Evolutionary conservation across 345 rosid genomes (phyloP).

Genomic region (Populus ilicifolia): DNA sequence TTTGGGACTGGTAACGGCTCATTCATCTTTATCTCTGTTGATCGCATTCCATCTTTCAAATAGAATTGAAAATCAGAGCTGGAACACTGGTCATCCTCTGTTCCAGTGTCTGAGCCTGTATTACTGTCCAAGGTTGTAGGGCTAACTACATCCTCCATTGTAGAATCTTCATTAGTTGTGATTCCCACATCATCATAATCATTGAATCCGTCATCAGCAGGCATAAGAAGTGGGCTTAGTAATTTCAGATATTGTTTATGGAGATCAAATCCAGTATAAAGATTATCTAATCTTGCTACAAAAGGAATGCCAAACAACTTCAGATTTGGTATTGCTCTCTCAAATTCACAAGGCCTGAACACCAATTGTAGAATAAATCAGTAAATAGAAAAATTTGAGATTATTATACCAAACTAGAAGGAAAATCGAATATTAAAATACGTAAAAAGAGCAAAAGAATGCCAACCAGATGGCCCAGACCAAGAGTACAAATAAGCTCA

Average conservation of each 20-base stretch:
- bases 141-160: slow-evolving; percentile 33
- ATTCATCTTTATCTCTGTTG: slow-evolving; percentile 18
- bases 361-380: slow-evolving; percentile 9
- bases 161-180: slow-evolving; percentile 33
- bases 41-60: not conserved
- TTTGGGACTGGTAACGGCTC: slow-evolving; percentile 1
- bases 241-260: slow-evolving; percentile 18
- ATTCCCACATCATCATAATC: slow-evolving; percentile 30
- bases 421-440: not conserved
- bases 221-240: slow-evolving; percentile 19
- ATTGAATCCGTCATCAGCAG: slow-evolving; percentile 18
- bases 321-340: slow-evolving; percentile 4
- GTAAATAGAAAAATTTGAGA: not conserved
- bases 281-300: slow-evolving; percentile 38
- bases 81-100: slow-evolving; percentile 23
- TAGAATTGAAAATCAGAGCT: slow-evolving; percentile 39
- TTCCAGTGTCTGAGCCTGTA: slow-evolving; percentile 29
- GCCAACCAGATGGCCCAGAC: not conserved
- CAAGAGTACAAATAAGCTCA: slow-evolving; percentile 8
- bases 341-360: slow-evolving; percentile 24
- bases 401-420: not conserved
- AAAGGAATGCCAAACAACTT: slow-evolving; percentile 52
- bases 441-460: not conserved
- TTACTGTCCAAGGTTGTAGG: slow-evolving; percentile 21
- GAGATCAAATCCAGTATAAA: slow-evolving; percentile 14